These are phyloP conservation scores for Trapa incisa DNA, from an alignment of 345 rosid genomes.

Conservation along the genomic window DNA sequence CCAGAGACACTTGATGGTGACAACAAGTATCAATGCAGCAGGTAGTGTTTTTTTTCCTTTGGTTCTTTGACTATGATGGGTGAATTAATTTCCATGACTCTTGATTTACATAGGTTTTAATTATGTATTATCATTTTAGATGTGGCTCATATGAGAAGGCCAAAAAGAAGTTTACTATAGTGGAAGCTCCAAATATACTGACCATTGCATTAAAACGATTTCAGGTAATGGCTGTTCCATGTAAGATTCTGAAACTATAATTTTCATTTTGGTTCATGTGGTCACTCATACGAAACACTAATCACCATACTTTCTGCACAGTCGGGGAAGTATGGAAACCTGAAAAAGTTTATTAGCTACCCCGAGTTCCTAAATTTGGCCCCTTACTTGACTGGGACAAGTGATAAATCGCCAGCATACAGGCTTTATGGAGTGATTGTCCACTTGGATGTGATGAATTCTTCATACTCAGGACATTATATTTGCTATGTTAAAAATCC, in stretches of 20 bases:
- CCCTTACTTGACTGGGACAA: slow-evolving; percentile 78
- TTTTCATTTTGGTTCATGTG: background rate
- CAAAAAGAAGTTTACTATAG: slow-evolving; percentile 70
- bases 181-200: slow-evolving; percentile 88
- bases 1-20: slow-evolving; percentile 94
- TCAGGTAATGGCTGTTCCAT: slow-evolving; percentile 39
- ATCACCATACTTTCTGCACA: slow-evolving; percentile 12
- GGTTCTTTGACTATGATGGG: background rate
- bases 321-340: slow-evolving; percentile 95
- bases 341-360: slow-evolving; percentile 64
- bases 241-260: background rate
- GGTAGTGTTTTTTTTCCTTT: slow-evolving; percentile 27
- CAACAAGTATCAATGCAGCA: slow-evolving; percentile 82
- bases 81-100: background rate
- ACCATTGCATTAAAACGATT: slow-evolving; percentile 90
- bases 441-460: slow-evolving; percentile 88
- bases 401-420: slow-evolving; percentile 69
- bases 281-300: background rate
- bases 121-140: slow-evolving; percentile 22
- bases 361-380: slow-evolving; percentile 83
- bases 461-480: slow-evolving; percentile 90
- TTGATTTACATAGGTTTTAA: background rate
- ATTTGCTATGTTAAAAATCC: slow-evolving; percentile 72
- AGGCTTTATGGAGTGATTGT: slow-evolving; percentile 91
- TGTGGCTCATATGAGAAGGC: slow-evolving; percentile 84